These are phyloP conservation scores for Volvox africanus DNA, from an alignment of 139 green algal genomes.

Conservation along the genomic window DNA sequence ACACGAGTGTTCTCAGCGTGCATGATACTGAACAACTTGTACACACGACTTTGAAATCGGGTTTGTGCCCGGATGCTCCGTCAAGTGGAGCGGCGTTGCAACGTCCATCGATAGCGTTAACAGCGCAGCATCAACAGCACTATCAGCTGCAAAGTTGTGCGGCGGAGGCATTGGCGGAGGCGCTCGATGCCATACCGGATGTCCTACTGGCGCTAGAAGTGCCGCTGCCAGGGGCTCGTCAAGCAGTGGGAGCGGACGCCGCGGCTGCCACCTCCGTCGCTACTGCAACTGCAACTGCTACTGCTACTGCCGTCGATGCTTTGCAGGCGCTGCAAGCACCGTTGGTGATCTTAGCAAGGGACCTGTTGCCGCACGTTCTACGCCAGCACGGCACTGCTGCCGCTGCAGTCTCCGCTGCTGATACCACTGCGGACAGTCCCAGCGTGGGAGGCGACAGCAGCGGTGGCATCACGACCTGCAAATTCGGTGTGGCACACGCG, in stretches of 20 bases:
- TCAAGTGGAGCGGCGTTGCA: too few relatives aligned
- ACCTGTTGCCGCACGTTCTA: background rate
- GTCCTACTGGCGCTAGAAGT: background rate
- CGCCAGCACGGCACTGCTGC: background rate
- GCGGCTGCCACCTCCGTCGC: background rate
- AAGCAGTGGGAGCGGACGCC: background rate
- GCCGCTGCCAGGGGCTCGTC: background rate
- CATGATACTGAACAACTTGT: too few relatives aligned
- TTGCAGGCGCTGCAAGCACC: constrained; percentile 4
- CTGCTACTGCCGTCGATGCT: background rate
- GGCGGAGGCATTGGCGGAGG: constrained; percentile 13
- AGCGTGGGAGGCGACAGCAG: background rate
- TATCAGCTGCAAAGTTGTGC: background rate
- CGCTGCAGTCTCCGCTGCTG: background rate
- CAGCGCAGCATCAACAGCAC: too few relatives aligned
- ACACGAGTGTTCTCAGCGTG: too few relatives aligned
- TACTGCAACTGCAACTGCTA: background rate
- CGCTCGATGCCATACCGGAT: background rate
- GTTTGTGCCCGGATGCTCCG: too few relatives aligned
- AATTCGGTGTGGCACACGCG: background rate
- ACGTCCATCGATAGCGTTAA: too few relatives aligned
- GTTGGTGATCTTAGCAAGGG: background rate
- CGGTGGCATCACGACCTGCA: too few relatives aligned
- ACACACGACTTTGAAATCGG: too few relatives aligned
- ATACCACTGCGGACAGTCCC: background rate